Base-by-base conservation (phyloP, 345 rosid species). In the Populus tremula region DNA sequence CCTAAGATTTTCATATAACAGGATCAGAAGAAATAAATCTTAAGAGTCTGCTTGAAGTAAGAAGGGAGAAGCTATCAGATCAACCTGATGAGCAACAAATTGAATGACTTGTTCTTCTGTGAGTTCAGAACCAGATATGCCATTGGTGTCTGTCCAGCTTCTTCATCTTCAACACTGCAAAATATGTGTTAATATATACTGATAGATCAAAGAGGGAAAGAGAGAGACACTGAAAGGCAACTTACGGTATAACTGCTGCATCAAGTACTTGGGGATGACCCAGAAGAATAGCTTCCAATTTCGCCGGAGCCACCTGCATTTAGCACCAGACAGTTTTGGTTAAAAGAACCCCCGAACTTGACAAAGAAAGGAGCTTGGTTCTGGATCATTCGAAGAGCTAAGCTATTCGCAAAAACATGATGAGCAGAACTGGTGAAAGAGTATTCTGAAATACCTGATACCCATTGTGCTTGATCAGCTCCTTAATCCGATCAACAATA, bases 381-480 rank as follows among this genome's bases (percentile, higher is more conserved):
- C 16, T 10, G 5, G 31, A 27, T 33, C 13, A 14, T 0, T 62
- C 33, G 33, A 18, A 25, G 33, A 12, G 66, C 33, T 29, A 23
- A n/a, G 66, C 27, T 29, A 9, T 62, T 10, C 1, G 31, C 66
- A 7, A 23, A 62, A 62, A 65, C 64, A 47, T 29, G 23, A 35
- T 67, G 43, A 54, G 25, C 4, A 47, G 35, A 68, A 11, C 5
- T 39, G 36, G 56, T 63, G 23, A 49, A 65, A 50, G 5, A 18
- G 18, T 31, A 29, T 8, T 21, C 27, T 23, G 33, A 6, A 54
- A 49, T 72, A 89, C 91, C 90, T 88, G 93, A 77, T 86, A 91
- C 8, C 89, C 91, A 33, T 91, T 91, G 17, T 89, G 91, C 87
- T 89, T 91, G 81, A 89, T 91, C 33, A 91, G 91, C 76, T 91